Conservation (phyloP, 139 green algal species). For the Pseudopediastrum boryanum region DNA sequence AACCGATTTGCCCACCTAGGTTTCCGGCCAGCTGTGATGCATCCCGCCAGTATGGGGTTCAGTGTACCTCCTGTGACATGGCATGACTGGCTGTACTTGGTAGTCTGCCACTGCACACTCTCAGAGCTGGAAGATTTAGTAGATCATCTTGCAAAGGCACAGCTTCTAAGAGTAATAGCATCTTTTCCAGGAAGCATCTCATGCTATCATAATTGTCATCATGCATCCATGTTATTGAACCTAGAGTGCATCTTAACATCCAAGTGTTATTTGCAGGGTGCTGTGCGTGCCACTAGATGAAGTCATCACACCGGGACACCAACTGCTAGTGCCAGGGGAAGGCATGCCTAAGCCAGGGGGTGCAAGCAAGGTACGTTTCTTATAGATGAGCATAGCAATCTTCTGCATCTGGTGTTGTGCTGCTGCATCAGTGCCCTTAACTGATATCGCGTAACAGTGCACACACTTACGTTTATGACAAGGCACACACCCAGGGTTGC, state of each 20-base stretch:
- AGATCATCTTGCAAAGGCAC: not conserved
- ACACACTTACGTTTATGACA: not conserved
- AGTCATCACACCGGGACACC: constrained; percentile 50
- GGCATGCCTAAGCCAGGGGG: constrained; percentile 45
- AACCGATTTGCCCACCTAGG: too few relatives aligned
- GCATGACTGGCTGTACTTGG: not conserved
- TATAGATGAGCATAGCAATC: not conserved
- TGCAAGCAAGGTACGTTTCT: constrained; percentile 16
- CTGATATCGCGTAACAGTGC: not conserved
- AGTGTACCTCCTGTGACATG: too few relatives aligned
- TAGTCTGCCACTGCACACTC: not conserved
- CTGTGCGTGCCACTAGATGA: constrained; percentile 53
- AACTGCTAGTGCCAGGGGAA: constrained; percentile 49
- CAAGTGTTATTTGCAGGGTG: constrained; percentile 15
- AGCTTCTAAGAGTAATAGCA: not conserved
- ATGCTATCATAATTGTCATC: not conserved
- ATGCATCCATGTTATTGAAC: not conserved
- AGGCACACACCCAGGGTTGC: not conserved
- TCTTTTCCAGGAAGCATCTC: not conserved
- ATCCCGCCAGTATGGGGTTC: too few relatives aligned
- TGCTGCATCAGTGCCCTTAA: not conserved
- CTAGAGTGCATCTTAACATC: not conserved
- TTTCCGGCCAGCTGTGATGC: too few relatives aligned
- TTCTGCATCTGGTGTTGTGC: not conserved
- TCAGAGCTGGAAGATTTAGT: not conserved